Base-by-base conservation (phyloP, 108 stramenopile genomes). In the Asterionellopsis glacialis region DNA sequence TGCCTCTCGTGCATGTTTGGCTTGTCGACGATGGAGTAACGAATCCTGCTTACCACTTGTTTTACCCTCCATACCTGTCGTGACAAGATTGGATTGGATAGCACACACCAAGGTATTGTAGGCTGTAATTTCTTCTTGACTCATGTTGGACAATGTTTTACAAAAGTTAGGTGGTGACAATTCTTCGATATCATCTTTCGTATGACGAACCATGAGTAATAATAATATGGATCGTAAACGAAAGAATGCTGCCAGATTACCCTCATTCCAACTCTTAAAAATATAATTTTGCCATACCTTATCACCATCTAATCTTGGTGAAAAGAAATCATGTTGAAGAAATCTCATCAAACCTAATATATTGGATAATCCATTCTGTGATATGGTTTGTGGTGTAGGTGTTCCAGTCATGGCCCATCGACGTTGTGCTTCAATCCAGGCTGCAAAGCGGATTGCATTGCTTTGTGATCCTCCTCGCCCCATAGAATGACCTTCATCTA, bases 321-420 rank as follows among this genome's bases (percentile, higher is more conserved):
- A 54, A 58, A 90, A 90, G 61, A 86, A 90, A 16, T 79, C 72
- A 61, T 94, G 93, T 53, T 79, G 61, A 10, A 94, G 48, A 44
- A 88, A 94, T 11, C 75, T 67, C 14, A 79, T 23, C 16, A 94
- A 58, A 56, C 69, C 74, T 26, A 74, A 75, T 11, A 94, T 53
- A 41, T 80, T 84, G 28, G 54, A 50, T 24, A 87, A 48, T 7
- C 74, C 82, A 39, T 57, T 69, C 50, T 83, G 72, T 2, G 60
- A 52, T 0, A 68, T 61, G 9, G 77, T 74, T 74, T 85, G 82
- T 28, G 73, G 74, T 33, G 93, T 88, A 12, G 93, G 93, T 6
- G 93, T 94, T 23, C 93, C 93, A 10, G 88, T 94, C 89, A 90
- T 90, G 5, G 74, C 80, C 88, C 87, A 94, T 4, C 81, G 72